Base-by-base conservation (phyloP, 805 yeast genomes). In the Saccharomycopsis sp. region DNA sequence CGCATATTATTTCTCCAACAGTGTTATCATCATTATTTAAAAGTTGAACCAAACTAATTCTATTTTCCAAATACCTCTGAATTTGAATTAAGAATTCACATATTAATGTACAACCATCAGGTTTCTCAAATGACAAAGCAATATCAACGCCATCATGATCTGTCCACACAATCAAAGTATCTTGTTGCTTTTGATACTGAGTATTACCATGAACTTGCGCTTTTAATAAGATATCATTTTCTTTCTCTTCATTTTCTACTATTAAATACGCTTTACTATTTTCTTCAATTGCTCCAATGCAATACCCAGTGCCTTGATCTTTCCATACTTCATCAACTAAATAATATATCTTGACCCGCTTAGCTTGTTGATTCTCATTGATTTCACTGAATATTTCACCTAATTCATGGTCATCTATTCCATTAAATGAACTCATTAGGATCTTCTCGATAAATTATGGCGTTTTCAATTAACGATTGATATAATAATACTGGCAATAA, bases 111-210 rank as follows among this genome's bases (percentile, higher is more conserved):
- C 98, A 90, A 0, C 97, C 97, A 38, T 81, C 83, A 28, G 85
- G 79, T 56, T 88, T 97, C 61, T 90, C 96, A 61, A 90, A 90
- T 38, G 94, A 83, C 20, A 90, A 68, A 1, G 97, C 97, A 51
- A 86, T 77, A 60, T 87, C 95, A 37, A 53, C 53, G 5, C 81
- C 78, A 16, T 73, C 70, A 2, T 64, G 56, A 56, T 86, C 96
- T 7, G 94, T 84, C 97, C 97, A 90, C 17, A 90, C 96, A 7
- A 90, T 86, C 39, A 90, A 67, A 0, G 97, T 88, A 47, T 88
- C 97, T 58, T 88, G 96, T 57, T 93, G 97, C 56, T 95, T 74
- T 59, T 90, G 97, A 59, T 85, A 90, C 54, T 85, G 94, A 2
- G 79, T 81, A 23, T 75, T 63, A 0, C 94, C 94, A 54, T 75